Percentiles rank a stretch among this genome's conserved stretches.
phyloP scores from a whole-genome alignment of 2,329 filamentous ascomycete genomes.

The Colletotrichum acutatum region DNA sequence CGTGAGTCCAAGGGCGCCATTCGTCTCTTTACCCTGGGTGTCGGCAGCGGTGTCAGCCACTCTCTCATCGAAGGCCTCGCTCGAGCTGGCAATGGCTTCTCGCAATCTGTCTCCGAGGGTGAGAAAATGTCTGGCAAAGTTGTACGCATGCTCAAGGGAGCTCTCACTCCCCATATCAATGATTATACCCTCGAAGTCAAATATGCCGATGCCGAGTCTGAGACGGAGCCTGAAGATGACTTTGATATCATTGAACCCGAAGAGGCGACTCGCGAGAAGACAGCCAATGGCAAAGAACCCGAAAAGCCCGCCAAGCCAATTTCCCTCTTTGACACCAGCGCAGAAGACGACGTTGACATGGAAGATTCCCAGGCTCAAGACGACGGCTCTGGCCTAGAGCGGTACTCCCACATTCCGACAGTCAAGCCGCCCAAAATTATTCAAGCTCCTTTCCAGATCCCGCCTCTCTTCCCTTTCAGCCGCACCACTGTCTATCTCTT shows the following conservation, averaged over 20 bases:
- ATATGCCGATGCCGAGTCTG: conserved; percentile 51
- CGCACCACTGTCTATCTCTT: conserved; percentile 75
- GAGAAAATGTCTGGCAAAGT: conserved; percentile 78
- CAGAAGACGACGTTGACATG: conserved; percentile 51
- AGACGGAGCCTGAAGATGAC: conserved; percentile 54
- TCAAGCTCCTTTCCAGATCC: conserved; percentile 72
- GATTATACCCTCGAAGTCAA: conserved; percentile 73
- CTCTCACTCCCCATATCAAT: conserved; percentile 72
- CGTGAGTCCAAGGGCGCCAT: conserved; percentile 53
- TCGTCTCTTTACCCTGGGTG: conserved; percentile 65
- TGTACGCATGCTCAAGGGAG: conserved; percentile 79
- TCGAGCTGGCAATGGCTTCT: conserved; percentile 65
- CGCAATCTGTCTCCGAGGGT: conserved; percentile 69
- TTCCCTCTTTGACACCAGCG: conserved; percentile 68
- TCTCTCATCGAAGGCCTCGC: conserved; percentile 66
- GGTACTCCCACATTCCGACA: conserved; percentile 62
- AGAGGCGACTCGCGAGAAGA: conserved; percentile 53
- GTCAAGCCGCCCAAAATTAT: conserved; percentile 66
- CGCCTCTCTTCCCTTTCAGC: conserved; percentile 74
- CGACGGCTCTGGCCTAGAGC: conserved; percentile 39
- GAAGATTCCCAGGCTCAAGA: conserved; percentile 30
- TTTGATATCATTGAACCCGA: conserved; percentile 71
- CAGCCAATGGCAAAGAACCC: background rate
- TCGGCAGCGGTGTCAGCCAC: conserved; percentile 62
- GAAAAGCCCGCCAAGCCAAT: conserved; percentile 55